These are phyloP conservation scores for Ophiocordyceps unilateralis DNA, from an alignment of 2,329 filamentous ascomycete species.

Conservation along the genomic window DNA sequence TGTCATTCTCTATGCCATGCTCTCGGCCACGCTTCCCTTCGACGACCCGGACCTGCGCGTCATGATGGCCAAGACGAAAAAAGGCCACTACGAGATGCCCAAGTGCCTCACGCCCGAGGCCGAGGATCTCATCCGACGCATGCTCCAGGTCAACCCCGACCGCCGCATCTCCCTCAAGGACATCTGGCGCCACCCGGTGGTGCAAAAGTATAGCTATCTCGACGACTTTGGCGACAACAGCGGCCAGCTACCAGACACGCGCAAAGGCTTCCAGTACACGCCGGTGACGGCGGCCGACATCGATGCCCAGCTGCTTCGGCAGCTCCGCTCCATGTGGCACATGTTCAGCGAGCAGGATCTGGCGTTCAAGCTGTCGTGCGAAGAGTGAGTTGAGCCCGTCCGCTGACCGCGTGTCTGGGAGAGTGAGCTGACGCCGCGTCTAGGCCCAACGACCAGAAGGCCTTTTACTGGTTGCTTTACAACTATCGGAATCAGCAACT, in stretches of 20 bases:
- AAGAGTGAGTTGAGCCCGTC: constrained; percentile 29
- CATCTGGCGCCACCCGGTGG: constrained; percentile 76
- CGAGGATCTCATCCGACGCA: constrained; percentile 59
- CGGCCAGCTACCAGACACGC: constrained; percentile 35
- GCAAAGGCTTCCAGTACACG: constrained; percentile 44
- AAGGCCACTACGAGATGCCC: constrained; percentile 44
- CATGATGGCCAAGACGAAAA: constrained; percentile 44
- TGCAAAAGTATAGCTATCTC: constrained; percentile 66
- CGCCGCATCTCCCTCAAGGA: constrained; percentile 62
- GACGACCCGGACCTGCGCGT: constrained; percentile 45
- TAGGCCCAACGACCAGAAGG: constrained; percentile 75
- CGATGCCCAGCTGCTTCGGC: constrained; percentile 65
- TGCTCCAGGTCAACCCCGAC: constrained; percentile 63
- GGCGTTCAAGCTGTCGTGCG: constrained; percentile 45
- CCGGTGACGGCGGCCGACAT: constrained; percentile 47
- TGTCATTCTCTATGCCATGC: constrained; percentile 74
- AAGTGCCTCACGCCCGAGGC: constrained; percentile 48
- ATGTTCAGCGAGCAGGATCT: constrained; percentile 59
- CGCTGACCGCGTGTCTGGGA: not conserved
- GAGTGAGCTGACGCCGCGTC: constrained; percentile 4
- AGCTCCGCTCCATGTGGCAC: constrained; percentile 85
- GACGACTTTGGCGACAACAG: constrained; percentile 44
- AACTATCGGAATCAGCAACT: constrained; percentile 71
- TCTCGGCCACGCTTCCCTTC: constrained; percentile 74
- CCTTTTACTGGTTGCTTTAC: constrained; percentile 75